Percentiles rank a stretch among this genome's conserved stretches.
These are phyloP conservation scores for Pochonia chlamydosporia DNA, from an alignment of 2,329 filamentous ascomycete species.

Conservation along the genomic window DNA sequence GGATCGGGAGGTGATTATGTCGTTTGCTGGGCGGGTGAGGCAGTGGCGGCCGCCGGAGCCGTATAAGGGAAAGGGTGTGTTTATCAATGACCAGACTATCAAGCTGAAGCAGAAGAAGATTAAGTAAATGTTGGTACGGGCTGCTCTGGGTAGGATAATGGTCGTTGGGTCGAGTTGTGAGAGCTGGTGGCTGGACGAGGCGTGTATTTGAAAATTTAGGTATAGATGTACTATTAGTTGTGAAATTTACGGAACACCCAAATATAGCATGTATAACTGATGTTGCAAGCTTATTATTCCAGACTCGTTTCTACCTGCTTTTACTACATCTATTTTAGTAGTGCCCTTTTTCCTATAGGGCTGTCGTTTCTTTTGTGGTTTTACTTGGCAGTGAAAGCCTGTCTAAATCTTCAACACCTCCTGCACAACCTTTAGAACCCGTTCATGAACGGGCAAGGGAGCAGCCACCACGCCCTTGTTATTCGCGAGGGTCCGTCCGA, in stretches of 20 bases:
- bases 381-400: too few relatives aligned
- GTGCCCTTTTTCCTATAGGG: neutral
- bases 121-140: conserved; percentile 66
- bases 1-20: conserved; percentile 80
- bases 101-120: conserved; percentile 98
- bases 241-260: neutral
- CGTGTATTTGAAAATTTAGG: neutral
- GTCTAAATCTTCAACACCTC: conserved; percentile 55
- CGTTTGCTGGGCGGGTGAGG: conserved; percentile 84
- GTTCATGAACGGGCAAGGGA: conserved; percentile 65
- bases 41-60: conserved; percentile 89
- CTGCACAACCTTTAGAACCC: conserved; percentile 77
- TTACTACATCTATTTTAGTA: conserved; percentile 1
- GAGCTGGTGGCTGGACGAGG: neutral
- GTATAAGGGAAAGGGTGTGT: conserved; percentile 99
- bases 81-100: conserved; percentile 96
- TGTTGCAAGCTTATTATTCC: conserved; percentile 10
- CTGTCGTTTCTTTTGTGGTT: too few relatives aligned
- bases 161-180: neutral
- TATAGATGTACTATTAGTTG: conserved; percentile 4
- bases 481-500: conserved; percentile 75
- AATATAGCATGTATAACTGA: conserved; percentile 5
- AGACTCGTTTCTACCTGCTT: conserved; percentile 5
- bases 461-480: conserved; percentile 96
- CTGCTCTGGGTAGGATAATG: too few relatives aligned